phyloP scores from a whole-genome alignment of 805 yeast species.

The Metschnikowia matae region DNA sequence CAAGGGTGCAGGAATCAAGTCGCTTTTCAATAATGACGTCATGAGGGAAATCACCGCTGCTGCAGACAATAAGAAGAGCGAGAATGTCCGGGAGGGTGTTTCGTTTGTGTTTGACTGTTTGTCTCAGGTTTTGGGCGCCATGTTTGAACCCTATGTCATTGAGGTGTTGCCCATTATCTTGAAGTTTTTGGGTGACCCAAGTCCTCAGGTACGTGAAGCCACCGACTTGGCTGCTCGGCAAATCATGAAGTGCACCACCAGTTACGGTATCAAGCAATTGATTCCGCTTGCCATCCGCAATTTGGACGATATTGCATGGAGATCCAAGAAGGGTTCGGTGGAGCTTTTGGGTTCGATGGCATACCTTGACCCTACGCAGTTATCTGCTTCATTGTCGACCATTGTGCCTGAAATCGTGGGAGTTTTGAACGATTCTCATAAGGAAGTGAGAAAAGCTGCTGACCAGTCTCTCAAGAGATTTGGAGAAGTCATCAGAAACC shows the following conservation, averaged over 20 bases:
- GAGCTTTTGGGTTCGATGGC: constrained; percentile 98
- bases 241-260: constrained; percentile 87
- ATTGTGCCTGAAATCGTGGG: constrained; percentile 97
- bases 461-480: constrained; percentile 82
- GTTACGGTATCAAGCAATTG: constrained; percentile 84
- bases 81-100: constrained; percentile 78
- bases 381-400: constrained; percentile 80
- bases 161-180: constrained; percentile 81
- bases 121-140: constrained; percentile 68
- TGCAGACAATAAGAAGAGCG: constrained; percentile 78
- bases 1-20: constrained; percentile 81
- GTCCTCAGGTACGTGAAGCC: constrained; percentile 83
- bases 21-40: constrained; percentile 72
- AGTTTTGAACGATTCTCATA: constrained; percentile 90
- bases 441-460: constrained; percentile 95
- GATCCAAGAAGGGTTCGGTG: constrained; percentile 95
- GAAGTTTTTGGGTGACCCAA: constrained; percentile 78
- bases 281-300: constrained; percentile 88
- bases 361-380: constrained; percentile 88
- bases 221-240: constrained; percentile 81
- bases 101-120: constrained; percentile 82
- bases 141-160: constrained; percentile 91
- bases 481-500: constrained; percentile 96
- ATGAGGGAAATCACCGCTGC: constrained; percentile 74
- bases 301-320: constrained; percentile 88